Base-by-base conservation (phyloP, 257 asterid species). In the Solanum verrucosum region DNA sequence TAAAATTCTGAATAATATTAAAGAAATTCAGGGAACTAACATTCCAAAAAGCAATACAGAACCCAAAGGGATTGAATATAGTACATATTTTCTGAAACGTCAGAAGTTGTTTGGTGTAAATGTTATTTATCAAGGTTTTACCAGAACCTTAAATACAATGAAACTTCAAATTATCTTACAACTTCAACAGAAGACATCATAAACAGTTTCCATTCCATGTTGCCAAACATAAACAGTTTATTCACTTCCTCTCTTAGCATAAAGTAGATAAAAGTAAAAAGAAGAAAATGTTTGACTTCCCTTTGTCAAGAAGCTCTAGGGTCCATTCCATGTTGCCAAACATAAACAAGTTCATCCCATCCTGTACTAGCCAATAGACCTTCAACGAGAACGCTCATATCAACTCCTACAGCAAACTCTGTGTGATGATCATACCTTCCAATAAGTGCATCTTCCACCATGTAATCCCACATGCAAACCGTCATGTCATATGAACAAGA, bases 301-400 rank as follows among this genome's bases (percentile, higher is more conserved):
- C 42, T 23, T 35, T 78, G 52, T 96, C 93, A 96, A 37, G 95
- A 91, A 4, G 99, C 98, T 91, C 99, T 93, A 12, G 99, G 99
- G 89, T 97, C 99, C 37, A 94, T 95, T 14, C 99, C 99, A 21
- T 97, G 98, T 89, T 93, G 99, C 99, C 99, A 97, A 67, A 96
- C 98, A 70, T 96, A 96, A 84, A 94, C 98, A 70, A 94, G 96
- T 92, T 97, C 99, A 83, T 97, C 99, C 99, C 99, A 97, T 33
- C 99, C 99, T 1, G 99, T 93, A 88, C 99, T 97, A 35, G 99
- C 99, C 91, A 97, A 84, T 72, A 97, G 98, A 87, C 99, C 99
- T 9, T 97, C 99, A 5, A 97, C 98, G 6, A 95, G 94, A 90
- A 95, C 98, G 21, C 99, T 97, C 98, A 96, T 93, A 89, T 96